These are phyloP conservation scores for Osmozyma mogii DNA, from an alignment of 805 yeast species.

Conservation along the genomic window DNA sequence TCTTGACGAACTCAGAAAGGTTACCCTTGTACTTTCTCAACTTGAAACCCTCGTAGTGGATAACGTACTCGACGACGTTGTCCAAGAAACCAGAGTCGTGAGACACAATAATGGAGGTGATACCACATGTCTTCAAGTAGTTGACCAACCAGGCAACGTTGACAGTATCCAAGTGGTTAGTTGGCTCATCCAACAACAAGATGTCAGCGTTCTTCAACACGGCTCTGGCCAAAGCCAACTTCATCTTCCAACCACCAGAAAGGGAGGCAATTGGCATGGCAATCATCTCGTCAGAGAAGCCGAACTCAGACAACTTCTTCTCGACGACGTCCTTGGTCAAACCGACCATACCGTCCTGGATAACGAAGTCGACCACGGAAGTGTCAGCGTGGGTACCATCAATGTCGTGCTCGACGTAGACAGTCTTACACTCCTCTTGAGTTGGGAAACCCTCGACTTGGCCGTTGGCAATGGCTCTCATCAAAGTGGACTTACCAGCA, in stretches of 20 bases:
- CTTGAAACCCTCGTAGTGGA: constrained; percentile 99
- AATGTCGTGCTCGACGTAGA: constrained; percentile 98
- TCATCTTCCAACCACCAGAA: constrained; percentile 99
- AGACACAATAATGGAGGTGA: constrained; percentile 96
- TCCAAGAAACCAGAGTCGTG: constrained; percentile 99
- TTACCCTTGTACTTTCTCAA: constrained; percentile 99
- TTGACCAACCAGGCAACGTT: constrained; percentile 99
- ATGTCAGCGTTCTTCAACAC: constrained; percentile 98
- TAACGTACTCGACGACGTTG: constrained; percentile 94
- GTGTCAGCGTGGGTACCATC: constrained; percentile 98
- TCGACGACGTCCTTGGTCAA: constrained; percentile 60
- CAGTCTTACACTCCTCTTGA: constrained; percentile 98
- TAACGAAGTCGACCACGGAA: constrained; percentile 86
- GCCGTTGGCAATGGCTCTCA: constrained; percentile 96
- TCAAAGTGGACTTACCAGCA: constrained; percentile 54
- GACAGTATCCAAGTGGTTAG: constrained; percentile 99
- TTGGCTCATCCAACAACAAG: constrained; percentile 97
- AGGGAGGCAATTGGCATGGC: constrained; percentile 89
- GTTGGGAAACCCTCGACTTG: constrained; percentile 99
- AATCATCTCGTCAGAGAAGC: constrained; percentile 91
- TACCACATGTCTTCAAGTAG: constrained; percentile 98
- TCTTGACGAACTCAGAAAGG: constrained; percentile 96
- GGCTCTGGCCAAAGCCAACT: constrained; percentile 98
- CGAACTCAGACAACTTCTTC: constrained; percentile 79
- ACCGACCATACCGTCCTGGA: constrained; percentile 73